Evolutionary conservation across 2,329 filamentous ascomycete species (phyloP), one percentile per base, ranked within the genome.

Genomic region (Xylariales sp.): DNA sequence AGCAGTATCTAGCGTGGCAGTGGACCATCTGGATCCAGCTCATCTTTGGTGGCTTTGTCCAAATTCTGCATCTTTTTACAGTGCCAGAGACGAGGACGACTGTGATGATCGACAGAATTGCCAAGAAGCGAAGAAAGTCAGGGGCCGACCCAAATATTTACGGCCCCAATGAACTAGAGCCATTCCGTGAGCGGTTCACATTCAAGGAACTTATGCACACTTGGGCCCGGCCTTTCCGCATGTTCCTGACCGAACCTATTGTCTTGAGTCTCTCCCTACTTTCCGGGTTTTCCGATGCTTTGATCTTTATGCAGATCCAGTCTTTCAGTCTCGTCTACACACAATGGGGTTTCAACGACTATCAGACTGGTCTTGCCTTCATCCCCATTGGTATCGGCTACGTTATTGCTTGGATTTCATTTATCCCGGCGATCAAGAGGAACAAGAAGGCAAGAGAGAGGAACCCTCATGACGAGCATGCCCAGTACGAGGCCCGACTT

Each of bases 21-120:
- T 89, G 55, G 55, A 53, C 53, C 38, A 89, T 91, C 56, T 93
- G 88, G 87, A 85, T 91, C 42, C 85, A 90, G 60, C 74, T 91
- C 45, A 88, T 90, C 48, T 80, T 91, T 37, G 86, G 87, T 14
- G 82, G 63, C 7, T 70, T 77, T 23, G 77, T 88, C 4, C 85
- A 90, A 54, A 14, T 77, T 3, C 54, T 86, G 5, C 85, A 89
- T 55, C 65, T 83, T 34, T 53, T 85, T 41, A 69, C 78, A 6
- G 87, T 93, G 2, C 86, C 86, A 2, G 88, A 93, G 60, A 93
- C 88, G 1, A 74, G 87, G 37, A 76, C 79, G 1, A 88, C 83
- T 5, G 76, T 89, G 43, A 72, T 93, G 67, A 81, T 94, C 72
- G 83, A 93, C 63, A 70, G 69, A 2, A 87, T 90, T 41, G 88